Evolutionary conservation across 352 stramenopile genomes (phyloP), one percentile per base, ranked within the genome.

Genomic region (Peronospora farinosa): DNA sequence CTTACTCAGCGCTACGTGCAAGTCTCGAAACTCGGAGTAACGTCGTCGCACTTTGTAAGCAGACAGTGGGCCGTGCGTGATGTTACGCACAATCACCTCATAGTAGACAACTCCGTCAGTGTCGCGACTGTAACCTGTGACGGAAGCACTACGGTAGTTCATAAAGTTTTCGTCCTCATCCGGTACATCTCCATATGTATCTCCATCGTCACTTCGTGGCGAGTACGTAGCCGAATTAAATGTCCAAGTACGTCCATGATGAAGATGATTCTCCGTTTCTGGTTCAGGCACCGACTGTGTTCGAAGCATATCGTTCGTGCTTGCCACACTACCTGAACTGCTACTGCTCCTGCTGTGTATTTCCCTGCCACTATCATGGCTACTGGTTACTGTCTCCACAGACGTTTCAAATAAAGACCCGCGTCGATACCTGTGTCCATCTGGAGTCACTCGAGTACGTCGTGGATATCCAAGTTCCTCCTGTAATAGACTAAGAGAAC

Each of bases 31-130:
- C 54, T 89, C 78, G 3, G 78, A 87, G 65, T 85, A 89, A 3
- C 78, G 75, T 9, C 78, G 78, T 16, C 78, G 72, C 30, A 89
- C 78, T 50, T 86, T 89, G 67, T 87, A 89, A 10, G 78, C 74
- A 0, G 78, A 89, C 6, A 89, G 61, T n/a, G 78, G 78, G 0
- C 78, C 78, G 51, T 86, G 70, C 7, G 72, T 62, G 2, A 57
- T 67, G 6, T 72, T 86, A 36, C 74, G 63, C 43, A 89, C 72
- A 27, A 87, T 75, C 50, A 89, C 82, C 55, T 89, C 78, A 46
- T 89, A 89, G 58, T 87, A 89, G 12, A 87, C 74, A 41, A 89
- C 55, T 13, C 75, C 78, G 57, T 89, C 78, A 0, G 73, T 78
- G 50, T 86, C 78, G 32, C 76, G 69, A 33, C 75, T 85, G 67